Base-by-base conservation (phyloP, 179 eudicot genomes). In the Silene vulgaris region DNA sequence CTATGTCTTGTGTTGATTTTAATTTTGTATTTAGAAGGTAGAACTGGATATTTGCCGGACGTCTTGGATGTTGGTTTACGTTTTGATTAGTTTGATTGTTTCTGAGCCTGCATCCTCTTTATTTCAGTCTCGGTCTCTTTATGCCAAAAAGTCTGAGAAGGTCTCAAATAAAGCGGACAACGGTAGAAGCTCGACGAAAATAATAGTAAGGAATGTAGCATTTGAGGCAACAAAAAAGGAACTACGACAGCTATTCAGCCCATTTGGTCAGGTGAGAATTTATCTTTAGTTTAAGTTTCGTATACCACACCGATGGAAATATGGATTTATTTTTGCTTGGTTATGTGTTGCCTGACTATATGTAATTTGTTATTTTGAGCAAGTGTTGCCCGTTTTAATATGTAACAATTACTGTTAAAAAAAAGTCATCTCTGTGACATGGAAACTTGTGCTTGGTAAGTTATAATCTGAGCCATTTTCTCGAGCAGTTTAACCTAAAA, bases 191-290 rank as follows among this genome's bases (percentile, higher is more conserved):
- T 96, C 97, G 79, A 96, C 97, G 67, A 96, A 96, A 77, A 61
- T 96, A 76, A 86, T 96, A 19, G 97, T 91, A 56, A 90, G 96
- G 79, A 96, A 96, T 79, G 97, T 96, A 68, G 96, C 99, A 71
- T 96, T 96, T 76, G 94, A 96, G 86, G 99, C 98, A 66, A 96
- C 97, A 16, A 88, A 87, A 78, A 91, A 93, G 80, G 96, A 96
- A 74, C 86, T 96, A 60, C 88, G 90, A 71, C 97, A 93, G 78
- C 78, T 96, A 12, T 96, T 93, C 75, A 90, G 88, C 82, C 93
- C 93, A 66, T 93, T 90, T 77, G 98, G 99, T 35, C 96, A 96
- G 97, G 99, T 96, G 82, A 78, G 30, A 70, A 32, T 5, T 0
- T 29, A 60, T 69, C 79, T 52, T 32, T 54, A 28, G 3, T 32